Percentiles rank a stretch among this genome's conserved stretches.
phyloP scores from a whole-genome alignment of 345 rosid genomes.

The Crucihimalaya himalaica region DNA sequence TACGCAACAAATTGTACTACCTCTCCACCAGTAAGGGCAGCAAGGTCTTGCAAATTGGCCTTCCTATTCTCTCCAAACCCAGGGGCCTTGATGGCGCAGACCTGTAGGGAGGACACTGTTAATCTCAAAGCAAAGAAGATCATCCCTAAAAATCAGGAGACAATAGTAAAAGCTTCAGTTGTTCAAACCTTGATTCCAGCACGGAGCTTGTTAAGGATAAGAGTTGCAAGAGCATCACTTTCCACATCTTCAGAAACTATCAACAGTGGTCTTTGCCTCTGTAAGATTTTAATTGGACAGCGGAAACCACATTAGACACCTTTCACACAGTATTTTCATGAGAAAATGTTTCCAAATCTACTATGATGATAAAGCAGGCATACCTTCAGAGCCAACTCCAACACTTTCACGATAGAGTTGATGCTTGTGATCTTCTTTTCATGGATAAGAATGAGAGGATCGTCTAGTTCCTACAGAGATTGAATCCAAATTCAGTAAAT shows the following conservation, averaged over 20 bases:
- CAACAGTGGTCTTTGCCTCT: conserved; percentile 72
- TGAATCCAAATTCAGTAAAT: background rate
- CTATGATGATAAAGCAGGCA: background rate
- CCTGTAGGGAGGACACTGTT: conserved; percentile 40
- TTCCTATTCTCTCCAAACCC: conserved; percentile 98
- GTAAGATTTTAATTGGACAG: background rate
- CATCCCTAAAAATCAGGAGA: background rate
- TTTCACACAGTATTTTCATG: background rate
- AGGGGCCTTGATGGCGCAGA: conserved; percentile 96
- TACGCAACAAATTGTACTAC: background rate
- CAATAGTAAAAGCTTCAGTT: background rate
- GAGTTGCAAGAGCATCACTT: conserved; percentile 91
- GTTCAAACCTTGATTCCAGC: conserved; percentile 87
- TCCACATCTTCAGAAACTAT: conserved; percentile 93
- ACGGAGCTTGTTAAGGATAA: conserved; percentile 92
- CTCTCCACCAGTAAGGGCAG: conserved; percentile 61
- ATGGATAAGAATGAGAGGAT: conserved; percentile 89
- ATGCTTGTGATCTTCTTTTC: conserved; percentile 91
- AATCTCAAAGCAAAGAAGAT: background rate
- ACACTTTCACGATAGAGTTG: conserved; percentile 81
- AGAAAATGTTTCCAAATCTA: background rate
- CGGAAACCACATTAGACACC: background rate
- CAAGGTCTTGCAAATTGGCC: conserved; percentile 83
- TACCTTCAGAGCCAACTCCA: conserved; percentile 94
- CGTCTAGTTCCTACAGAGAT: conserved; percentile 64